Percentiles rank a stretch among this genome's conserved stretches.
Evolutionary conservation across 441 rosid species (phyloP).

Genomic region (Flueggea neowawraea): DNA sequence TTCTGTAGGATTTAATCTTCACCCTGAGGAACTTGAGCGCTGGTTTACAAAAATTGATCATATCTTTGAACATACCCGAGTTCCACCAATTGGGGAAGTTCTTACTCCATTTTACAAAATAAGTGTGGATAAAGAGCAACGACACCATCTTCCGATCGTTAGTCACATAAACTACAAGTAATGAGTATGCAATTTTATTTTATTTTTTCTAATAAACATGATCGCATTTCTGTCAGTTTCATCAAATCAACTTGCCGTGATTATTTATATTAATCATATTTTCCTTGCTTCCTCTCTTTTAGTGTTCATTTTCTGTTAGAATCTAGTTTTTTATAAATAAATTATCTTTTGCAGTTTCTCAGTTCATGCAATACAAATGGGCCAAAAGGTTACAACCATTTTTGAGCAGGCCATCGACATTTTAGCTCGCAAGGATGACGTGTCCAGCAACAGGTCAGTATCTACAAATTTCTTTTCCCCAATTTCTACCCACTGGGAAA

Average conservation of each 20-base stretch:
- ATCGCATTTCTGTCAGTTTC: neutral
- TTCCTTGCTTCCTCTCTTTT: neutral
- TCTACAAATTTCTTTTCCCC: conserved; percentile 10
- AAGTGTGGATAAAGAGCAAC: conserved; percentile 55
- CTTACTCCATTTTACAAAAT: conserved; percentile 75
- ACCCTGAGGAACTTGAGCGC: conserved; percentile 86
- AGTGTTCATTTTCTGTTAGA: conserved; percentile 2
- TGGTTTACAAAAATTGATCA: conserved; percentile 97
- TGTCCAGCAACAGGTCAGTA: conserved; percentile 51
- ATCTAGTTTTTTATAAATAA: conserved; percentile 8
- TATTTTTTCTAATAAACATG: neutral
- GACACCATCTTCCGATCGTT: conserved; percentile 72
- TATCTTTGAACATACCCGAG: conserved; percentile 85
- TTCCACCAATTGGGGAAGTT: conserved; percentile 77
- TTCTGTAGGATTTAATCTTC: conserved; percentile 71
- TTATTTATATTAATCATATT: conserved; percentile 7
- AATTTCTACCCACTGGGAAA: too few relatives aligned
- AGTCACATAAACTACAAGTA: conserved; percentile 95
- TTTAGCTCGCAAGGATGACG: conserved; percentile 74
- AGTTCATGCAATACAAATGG: conserved; percentile 94
- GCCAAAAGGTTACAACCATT: conserved; percentile 82
- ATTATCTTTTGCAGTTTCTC: conserved; percentile 60
- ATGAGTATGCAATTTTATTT: conserved; percentile 12
- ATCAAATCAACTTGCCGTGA: neutral
- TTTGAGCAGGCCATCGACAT: conserved; percentile 85